phyloP scores from a whole-genome alignment of 495 filamentous ascomycete genomes.

The Jackrogersella multiformis region DNA sequence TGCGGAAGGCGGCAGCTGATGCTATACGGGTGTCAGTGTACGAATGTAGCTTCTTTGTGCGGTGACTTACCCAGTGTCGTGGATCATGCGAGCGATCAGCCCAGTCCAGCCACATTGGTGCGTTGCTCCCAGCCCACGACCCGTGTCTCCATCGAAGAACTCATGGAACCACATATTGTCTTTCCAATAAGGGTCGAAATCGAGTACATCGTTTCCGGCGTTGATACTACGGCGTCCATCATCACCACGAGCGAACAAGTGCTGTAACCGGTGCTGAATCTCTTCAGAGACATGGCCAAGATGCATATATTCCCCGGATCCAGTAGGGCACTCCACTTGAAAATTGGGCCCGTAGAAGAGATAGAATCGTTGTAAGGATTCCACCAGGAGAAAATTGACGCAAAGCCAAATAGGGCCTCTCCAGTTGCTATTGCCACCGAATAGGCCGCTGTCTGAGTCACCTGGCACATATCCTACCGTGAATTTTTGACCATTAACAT shows the following conservation, averaged over 20 bases:
- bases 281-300: conserved; percentile 96
- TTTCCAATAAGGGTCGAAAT: conserved; percentile 91
- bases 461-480: conserved; percentile 90
- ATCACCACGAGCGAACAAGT: conserved; percentile 84
- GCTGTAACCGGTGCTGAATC: conserved; percentile 92
- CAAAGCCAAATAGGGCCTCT: conserved; percentile 93
- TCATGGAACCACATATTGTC: conserved; percentile 96
- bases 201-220: conserved; percentile 78
- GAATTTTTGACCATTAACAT: conserved; percentile 91
- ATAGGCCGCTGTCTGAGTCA: conserved; percentile 91
- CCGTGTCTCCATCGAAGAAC: conserved; percentile 94
- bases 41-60: not conserved
- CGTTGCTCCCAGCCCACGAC: conserved; percentile 87
- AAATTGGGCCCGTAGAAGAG: conserved; percentile 92
- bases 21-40: conserved; percentile 54
- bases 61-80: conserved; percentile 84
- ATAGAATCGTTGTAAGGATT: conserved; percentile 90
- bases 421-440: conserved; percentile 99
- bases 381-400: conserved; percentile 94
- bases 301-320: conserved; percentile 95
- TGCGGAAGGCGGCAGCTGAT: conserved; percentile 92
- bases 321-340: conserved; percentile 91
- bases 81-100: conserved; percentile 93
- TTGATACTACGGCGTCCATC: conserved; percentile 89
- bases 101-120: conserved; percentile 99